phyloP scores from a whole-genome alignment of 306 rosid genomes.

The Begonia masoniana region DNA sequence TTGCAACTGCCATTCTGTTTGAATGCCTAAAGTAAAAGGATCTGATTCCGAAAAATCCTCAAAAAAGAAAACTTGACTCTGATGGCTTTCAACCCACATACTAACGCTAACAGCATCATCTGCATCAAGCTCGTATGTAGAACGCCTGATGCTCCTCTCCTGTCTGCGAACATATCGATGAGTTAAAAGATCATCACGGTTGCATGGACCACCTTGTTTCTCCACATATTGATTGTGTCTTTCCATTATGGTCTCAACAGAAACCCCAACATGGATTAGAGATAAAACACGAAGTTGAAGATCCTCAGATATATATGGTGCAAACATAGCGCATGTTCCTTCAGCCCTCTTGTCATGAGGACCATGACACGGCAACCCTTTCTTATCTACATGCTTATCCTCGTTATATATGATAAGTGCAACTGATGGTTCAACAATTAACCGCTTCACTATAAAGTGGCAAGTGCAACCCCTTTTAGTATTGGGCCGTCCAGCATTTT shows the following conservation, averaged over 20 bases:
- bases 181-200: slow-evolving; percentile 88
- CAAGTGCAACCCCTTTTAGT: slow-evolving; percentile 91
- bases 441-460: slow-evolving; percentile 83
- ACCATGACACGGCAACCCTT: slow-evolving; percentile 87
- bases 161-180: slow-evolving; percentile 76
- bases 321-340: slow-evolving; percentile 81
- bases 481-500: slow-evolving; percentile 79
- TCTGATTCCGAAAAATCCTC: slow-evolving; percentile 72
- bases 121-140: slow-evolving; percentile 59
- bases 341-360: slow-evolving; percentile 79
- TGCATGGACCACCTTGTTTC: slow-evolving; percentile 83
- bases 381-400: slow-evolving; percentile 80
- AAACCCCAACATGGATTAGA: slow-evolving; percentile 70
- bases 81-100: slow-evolving; percentile 85
- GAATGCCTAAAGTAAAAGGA: slow-evolving; percentile 75
- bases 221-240: slow-evolving; percentile 79
- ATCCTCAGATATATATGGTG: slow-evolving; percentile 87
- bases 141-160: slow-evolving; percentile 78
- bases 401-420: slow-evolving; percentile 70
- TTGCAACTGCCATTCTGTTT: slow-evolving; percentile 93
- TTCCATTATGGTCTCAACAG: slow-evolving; percentile 94
- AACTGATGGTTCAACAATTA: slow-evolving; percentile 77
- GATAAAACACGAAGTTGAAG: slow-evolving; percentile 76
- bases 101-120: slow-evolving; percentile 64
- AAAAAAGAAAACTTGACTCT: slow-evolving; percentile 50